Evolutionary conservation across 495 filamentous ascomycete genomes (phyloP).

Genomic region (Hyaloscypha variabilis): DNA sequence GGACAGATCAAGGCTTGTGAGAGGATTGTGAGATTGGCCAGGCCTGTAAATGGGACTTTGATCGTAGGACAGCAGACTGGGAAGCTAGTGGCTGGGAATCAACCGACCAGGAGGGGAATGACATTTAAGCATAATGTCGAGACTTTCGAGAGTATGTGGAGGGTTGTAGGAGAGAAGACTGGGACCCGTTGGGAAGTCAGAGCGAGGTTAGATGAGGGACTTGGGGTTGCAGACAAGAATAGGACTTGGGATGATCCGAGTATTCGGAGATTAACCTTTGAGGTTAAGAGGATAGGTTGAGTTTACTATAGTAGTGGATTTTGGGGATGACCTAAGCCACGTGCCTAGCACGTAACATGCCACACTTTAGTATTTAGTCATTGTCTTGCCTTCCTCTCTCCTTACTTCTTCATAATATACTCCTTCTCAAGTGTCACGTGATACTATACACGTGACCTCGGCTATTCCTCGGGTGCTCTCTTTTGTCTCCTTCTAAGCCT

Average conservation of each 20-base stretch:
- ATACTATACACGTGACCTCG: too few relatives aligned
- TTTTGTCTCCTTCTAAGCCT: too few relatives aligned
- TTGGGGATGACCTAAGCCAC: too few relatives aligned
- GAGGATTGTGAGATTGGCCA: constrained; percentile 33
- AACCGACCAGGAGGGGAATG: constrained; percentile 6
- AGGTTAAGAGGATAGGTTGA: constrained; percentile 26
- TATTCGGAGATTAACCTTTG: constrained; percentile 28
- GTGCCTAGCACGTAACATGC: too few relatives aligned
- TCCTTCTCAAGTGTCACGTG: too few relatives aligned
- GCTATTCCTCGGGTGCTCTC: too few relatives aligned
- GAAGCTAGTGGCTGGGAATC: constrained; percentile 1
- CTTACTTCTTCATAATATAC: too few relatives aligned
- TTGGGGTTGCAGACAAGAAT: constrained; percentile 29
- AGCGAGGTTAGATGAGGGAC: constrained; percentile 26
- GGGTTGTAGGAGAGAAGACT: constrained; percentile 23
- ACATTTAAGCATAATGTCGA: constrained; percentile 21
- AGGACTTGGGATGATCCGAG: constrained; percentile 31
- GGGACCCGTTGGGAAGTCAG: constrained; percentile 26
- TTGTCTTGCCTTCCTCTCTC: too few relatives aligned
- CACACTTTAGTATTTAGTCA: too few relatives aligned
- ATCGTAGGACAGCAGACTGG: constrained; percentile 33
- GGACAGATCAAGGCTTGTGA: constrained; percentile 35
- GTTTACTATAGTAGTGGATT: too few relatives aligned
- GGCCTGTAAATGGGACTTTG: constrained; percentile 28
- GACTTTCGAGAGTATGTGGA: constrained; percentile 27